A percentile compares a stretch with the other conserved stretches of the same genome.
Evolutionary conservation across 441 rosid genomes (phyloP).

Genomic region (Erodium trifolium): DNA sequence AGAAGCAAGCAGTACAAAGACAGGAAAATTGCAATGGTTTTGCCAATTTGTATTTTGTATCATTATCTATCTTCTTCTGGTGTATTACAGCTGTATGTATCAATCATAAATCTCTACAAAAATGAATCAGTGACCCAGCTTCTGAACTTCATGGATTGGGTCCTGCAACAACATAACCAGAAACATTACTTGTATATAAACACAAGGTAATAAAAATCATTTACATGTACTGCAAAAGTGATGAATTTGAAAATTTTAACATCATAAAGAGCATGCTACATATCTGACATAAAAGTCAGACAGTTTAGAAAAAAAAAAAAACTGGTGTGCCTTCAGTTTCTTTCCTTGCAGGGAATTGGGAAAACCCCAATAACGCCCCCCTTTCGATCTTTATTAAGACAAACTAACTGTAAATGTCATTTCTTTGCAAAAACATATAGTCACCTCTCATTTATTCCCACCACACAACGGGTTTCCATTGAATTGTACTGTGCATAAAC

Average conservation of each 20-base stretch:
- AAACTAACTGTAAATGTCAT: too few relatives aligned
- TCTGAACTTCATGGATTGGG: too few relatives aligned
- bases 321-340: background rate
- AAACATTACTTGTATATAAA: background rate
- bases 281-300: background rate
- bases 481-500: too few relatives aligned
- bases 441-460: too few relatives aligned
- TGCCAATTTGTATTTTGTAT: background rate
- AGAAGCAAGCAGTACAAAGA: background rate
- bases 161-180: too few relatives aligned
- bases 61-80: background rate
- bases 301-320: background rate
- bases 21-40: background rate
- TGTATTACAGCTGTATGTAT: background rate
- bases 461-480: too few relatives aligned
- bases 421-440: too few relatives aligned
- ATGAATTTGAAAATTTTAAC: background rate
- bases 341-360: background rate
- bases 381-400: too few relatives aligned
- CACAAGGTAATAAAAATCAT: background rate
- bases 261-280: slow-evolving; percentile 8
- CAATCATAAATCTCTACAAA: slow-evolving; percentile 11
- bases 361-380: too few relatives aligned
- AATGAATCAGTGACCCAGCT: slow-evolving; percentile 4
- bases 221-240: background rate